Conservation (phyloP, 2,329 filamentous ascomycete genomes). For the Acrodontium crateriforme region DNA sequence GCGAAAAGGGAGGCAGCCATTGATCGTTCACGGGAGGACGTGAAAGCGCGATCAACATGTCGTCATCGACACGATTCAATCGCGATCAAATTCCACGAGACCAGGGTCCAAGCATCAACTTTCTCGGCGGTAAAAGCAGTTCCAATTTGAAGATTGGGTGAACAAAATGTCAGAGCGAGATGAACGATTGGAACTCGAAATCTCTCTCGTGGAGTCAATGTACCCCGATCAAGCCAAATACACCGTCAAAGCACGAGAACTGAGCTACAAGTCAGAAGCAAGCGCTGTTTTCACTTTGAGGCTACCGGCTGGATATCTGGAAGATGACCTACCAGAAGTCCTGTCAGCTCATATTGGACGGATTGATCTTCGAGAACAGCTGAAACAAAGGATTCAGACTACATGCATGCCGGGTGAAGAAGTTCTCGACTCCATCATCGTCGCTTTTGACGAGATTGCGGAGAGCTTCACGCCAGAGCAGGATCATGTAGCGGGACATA, state of each 20-base stretch:
- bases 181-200: slow-evolving; percentile 21
- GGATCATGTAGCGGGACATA: background rate
- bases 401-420: slow-evolving; percentile 24
- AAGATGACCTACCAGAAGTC: slow-evolving; percentile 24
- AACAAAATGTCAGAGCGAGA: slow-evolving; percentile 3
- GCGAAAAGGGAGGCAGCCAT: no score
- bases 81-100: no score
- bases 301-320: slow-evolving; percentile 27
- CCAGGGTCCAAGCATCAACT: no score
- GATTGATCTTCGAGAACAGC: slow-evolving; percentile 23
- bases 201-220: slow-evolving; percentile 31
- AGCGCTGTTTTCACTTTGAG: slow-evolving; percentile 22
- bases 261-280: slow-evolving; percentile 21
- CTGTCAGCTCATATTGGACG: slow-evolving; percentile 24
- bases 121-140: no score
- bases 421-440: slow-evolving; percentile 29
- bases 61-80: no score
- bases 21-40: no score
- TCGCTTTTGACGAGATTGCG: slow-evolving; percentile 23
- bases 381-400: slow-evolving; percentile 17
- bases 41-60: no score
- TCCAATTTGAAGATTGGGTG: slow-evolving; percentile 2
- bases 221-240: slow-evolving; percentile 29
- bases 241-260: slow-evolving; percentile 21
- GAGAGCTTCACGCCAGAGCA: slow-evolving; percentile 1